Evolutionary conservation across 1,284 basidiomycete species (phyloP).

Genomic region (Microstroma glucosiphilum): DNA sequence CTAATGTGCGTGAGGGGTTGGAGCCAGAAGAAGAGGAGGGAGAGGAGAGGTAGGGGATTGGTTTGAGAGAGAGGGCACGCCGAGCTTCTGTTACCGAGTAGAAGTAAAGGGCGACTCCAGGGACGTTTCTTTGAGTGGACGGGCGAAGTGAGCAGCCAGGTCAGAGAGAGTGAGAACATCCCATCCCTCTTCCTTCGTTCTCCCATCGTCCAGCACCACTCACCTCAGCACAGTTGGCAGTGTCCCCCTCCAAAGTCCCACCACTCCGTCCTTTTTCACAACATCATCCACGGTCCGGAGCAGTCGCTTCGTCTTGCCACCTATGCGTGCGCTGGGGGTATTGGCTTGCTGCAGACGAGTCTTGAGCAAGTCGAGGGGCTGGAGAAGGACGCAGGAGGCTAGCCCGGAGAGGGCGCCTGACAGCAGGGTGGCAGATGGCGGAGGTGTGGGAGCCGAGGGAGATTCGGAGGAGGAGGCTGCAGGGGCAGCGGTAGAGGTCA

Average conservation of each 20-base stretch:
- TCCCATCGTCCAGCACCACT: not conserved
- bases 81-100: slow-evolving; percentile 45
- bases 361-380: slow-evolving; percentile 49
- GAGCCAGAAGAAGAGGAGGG: slow-evolving; percentile 23
- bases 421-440: slow-evolving; percentile 37
- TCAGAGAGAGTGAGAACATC: slow-evolving; percentile 1
- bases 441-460: not conserved
- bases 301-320: slow-evolving; percentile 24
- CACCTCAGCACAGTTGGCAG: slow-evolving; percentile 35
- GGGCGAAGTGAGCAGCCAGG: slow-evolving; percentile 13
- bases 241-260: slow-evolving; percentile 46
- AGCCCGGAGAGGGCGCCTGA: slow-evolving; percentile 45
- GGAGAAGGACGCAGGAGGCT: slow-evolving; percentile 44
- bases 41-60: slow-evolving; percentile 34
- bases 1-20: slow-evolving; percentile 29
- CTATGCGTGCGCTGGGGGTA: slow-evolving; percentile 4
- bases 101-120: slow-evolving; percentile 49
- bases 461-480: no score
- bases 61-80: slow-evolving; percentile 24
- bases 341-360: slow-evolving; percentile 44
- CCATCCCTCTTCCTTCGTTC: slow-evolving; percentile 8
- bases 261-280: slow-evolving; percentile 30
- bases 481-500: no score
- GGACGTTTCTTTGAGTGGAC: slow-evolving; percentile 44
- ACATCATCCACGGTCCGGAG: slow-evolving; percentile 22